Base-by-base conservation (phyloP, 257 asterid genomes). In the Eustoma russellianum region DNA sequence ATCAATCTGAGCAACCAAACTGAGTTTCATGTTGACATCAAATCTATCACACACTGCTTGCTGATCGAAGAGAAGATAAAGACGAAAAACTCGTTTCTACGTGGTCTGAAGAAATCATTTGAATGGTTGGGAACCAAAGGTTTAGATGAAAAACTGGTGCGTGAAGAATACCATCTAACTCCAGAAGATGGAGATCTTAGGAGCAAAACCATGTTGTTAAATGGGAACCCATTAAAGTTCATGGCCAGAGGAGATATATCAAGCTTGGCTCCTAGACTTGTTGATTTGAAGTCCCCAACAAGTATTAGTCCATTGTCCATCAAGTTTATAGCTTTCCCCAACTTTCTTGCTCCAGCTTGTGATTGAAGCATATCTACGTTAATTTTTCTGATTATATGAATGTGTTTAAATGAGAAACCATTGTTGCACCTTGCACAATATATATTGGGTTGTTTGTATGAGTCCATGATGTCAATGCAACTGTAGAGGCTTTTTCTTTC, bases 111-210 rank as follows among this genome's bases (percentile, higher is more conserved):
- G 78, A 69, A 52, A 60, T 61, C 85, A 0, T 69, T 92, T 16
- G 71, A 91, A 0, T 85, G 95, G 98, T 43, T 88, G 3, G 98
- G 97, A 50, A 77, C 52, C 56, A 81, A 63, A 71, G 78, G 88
- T 41, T 68, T 82, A 5, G 93, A 86, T 6, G 82, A 54, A 45
- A 60, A 69, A 28, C 47, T 82, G 13, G 43, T 33, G 0, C 77
- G 96, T 11, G 88, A 86, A 70, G 98, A 86, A 61, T 90, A 90
- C 66, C 82, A 80, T 59, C 70, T 90, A 33, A 79, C 94, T 34
- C 83, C 97, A 15, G 43, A 72, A 64, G 65, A 70, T 8, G 88
- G 80, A 5, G 41, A 80, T 62, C 75, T 80, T 17, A 80, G 47
- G 55, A 81, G 88, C 83, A 65, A 65, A 41, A 70, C 52, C 33